phyloP scores from a whole-genome alignment of 164 flowering plant species.

The Berberis thunbergii region DNA sequence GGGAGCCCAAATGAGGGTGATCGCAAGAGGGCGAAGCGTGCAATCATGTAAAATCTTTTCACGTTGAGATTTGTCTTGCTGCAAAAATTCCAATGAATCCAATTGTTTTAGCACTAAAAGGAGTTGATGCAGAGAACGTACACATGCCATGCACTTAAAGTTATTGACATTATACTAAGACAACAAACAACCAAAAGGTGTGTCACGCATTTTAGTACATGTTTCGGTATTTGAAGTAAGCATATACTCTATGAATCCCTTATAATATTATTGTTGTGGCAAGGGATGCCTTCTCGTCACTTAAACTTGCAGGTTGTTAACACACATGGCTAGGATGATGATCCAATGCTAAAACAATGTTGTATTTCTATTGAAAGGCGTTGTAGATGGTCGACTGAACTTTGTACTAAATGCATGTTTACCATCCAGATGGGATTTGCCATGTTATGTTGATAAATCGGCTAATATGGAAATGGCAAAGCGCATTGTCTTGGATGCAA shows the following conservation, averaged over 20 bases:
- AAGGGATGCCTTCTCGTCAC: not conserved
- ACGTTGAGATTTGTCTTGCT: not conserved
- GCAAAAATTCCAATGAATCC: not conserved
- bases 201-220: not conserved
- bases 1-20: not conserved
- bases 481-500: no score
- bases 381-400: not conserved
- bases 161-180: not conserved
- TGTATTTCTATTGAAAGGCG: not conserved
- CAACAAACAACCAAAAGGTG: not conserved
- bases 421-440: no score
- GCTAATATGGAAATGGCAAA: no score
- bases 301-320: not conserved
- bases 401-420: not conserved
- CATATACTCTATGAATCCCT: no score
- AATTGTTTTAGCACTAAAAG: not conserved
- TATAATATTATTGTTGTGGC: not conserved
- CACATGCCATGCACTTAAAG: not conserved
- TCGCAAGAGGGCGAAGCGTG: not conserved
- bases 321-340: not conserved
- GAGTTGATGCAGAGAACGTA: not conserved
- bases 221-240: no score
- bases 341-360: not conserved
- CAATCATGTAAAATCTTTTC: not conserved
- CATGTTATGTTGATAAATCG: no score